Evolutionary conservation across 805 yeast species (phyloP).

Genomic region (Starmerella bombi): DNA sequence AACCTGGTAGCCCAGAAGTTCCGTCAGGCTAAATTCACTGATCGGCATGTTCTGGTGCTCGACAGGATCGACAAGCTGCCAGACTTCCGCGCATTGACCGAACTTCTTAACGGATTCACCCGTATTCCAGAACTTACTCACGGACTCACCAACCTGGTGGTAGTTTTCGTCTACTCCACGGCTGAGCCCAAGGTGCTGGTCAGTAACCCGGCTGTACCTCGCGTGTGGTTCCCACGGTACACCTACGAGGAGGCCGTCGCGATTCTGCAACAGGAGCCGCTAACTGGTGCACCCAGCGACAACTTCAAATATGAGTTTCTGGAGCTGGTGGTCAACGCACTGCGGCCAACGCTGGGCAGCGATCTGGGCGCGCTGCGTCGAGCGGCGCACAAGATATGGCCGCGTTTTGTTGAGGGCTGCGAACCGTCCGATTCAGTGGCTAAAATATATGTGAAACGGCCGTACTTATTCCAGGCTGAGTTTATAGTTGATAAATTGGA

Average conservation of each 20-base stretch:
- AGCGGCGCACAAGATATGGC: slow-evolving; percentile 24
- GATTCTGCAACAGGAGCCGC: slow-evolving; percentile 23
- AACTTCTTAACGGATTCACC: slow-evolving; percentile 32
- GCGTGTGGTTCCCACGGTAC: slow-evolving; percentile 34
- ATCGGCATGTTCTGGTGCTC: slow-evolving; percentile 37
- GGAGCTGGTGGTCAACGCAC: slow-evolving; percentile 34
- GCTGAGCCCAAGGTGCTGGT: slow-evolving; percentile 34
- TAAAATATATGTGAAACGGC: slow-evolving; percentile 19
- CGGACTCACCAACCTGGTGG: slow-evolving; percentile 28
- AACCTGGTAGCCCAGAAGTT: slow-evolving; percentile 30
- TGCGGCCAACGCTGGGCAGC: slow-evolving; percentile 36
- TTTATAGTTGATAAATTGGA: slow-evolving; percentile 10
- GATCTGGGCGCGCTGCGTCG: slow-evolving; percentile 26
- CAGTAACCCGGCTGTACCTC: slow-evolving; percentile 32
- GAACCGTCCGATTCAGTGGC: slow-evolving; percentile 13
- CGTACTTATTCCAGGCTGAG: slow-evolving; percentile 21
- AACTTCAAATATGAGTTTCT: slow-evolving; percentile 34
- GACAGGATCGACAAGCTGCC: slow-evolving; percentile 39
- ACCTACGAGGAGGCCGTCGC: slow-evolving; percentile 29
- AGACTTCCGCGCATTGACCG: slow-evolving; percentile 29
- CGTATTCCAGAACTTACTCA: slow-evolving; percentile 32
- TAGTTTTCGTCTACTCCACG: slow-evolving; percentile 34
- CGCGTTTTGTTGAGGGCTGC: slow-evolving; percentile 24
- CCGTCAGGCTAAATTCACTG: slow-evolving; percentile 25
- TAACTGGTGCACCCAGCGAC: slow-evolving; percentile 1